Evolutionary conservation across 2,329 filamentous ascomycete species (phyloP).

Genomic region (Zymoseptoria crescenta): DNA sequence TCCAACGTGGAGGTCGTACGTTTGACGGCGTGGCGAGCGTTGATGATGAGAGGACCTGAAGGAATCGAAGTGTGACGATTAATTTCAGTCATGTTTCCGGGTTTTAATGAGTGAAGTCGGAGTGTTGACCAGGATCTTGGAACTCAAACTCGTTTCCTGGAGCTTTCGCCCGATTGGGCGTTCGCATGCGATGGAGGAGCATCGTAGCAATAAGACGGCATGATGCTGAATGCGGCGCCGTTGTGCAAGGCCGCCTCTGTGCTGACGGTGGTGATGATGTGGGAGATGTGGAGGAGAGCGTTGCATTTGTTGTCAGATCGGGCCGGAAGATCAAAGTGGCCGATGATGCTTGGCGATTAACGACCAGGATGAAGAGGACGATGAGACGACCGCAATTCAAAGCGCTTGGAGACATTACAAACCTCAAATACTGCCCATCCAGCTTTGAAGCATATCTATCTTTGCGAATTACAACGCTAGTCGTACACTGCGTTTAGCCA

Average conservation of each 20-base stretch:
- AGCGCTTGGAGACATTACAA: too few relatives aligned
- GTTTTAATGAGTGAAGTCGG: background rate
- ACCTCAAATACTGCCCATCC: too few relatives aligned
- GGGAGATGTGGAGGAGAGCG: background rate
- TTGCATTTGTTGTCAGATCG: too few relatives aligned
- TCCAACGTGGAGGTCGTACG: background rate
- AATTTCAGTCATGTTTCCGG: slow-evolving; percentile 1
- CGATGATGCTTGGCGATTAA: background rate
- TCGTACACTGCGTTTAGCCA: slow-evolving; percentile 1
- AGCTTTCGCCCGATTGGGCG: slow-evolving; percentile 1
- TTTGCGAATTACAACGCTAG: background rate
- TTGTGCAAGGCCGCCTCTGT: background rate
- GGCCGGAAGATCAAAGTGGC: background rate
- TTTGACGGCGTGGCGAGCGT: background rate
- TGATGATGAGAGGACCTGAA: background rate
- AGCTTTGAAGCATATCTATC: background rate
- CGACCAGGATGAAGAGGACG: background rate
- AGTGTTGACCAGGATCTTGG: slow-evolving; percentile 4
- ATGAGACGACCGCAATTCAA: background rate
- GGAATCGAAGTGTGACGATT: slow-evolving; percentile 4
- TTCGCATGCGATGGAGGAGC: slow-evolving; percentile 1
- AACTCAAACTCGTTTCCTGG: slow-evolving; percentile 5
- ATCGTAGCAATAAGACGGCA: slow-evolving; percentile 2
- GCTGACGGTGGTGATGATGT: background rate
- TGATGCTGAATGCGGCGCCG: background rate